These are phyloP conservation scores for Yamadazyma taylorii DNA, from an alignment of 1,139 yeast species.

Conservation along the genomic window DNA sequence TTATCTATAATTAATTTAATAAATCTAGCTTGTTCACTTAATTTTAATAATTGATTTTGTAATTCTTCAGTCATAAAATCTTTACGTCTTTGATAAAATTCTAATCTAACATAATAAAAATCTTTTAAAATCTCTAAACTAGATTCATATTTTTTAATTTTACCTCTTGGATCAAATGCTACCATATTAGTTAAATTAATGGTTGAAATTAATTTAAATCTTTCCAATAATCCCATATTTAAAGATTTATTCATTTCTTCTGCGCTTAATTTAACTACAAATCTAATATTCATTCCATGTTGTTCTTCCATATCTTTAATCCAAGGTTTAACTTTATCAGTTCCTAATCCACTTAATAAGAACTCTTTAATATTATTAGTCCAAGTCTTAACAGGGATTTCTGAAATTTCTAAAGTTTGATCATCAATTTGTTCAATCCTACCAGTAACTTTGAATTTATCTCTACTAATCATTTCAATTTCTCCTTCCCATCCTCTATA, in stretches of 20 bases:
- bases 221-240: slow-evolving; percentile 73
- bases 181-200: slow-evolving; percentile 86
- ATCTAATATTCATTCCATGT: slow-evolving; percentile 78
- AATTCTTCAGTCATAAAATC: slow-evolving; percentile 71
- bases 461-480: slow-evolving; percentile 62
- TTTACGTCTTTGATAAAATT: slow-evolving; percentile 87
- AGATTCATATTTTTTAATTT: slow-evolving; percentile 77
- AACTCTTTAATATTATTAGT: slow-evolving; percentile 86
- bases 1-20: slow-evolving; percentile 85
- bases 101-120: slow-evolving; percentile 83
- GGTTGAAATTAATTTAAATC: slow-evolving; percentile 74
- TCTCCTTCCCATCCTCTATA: slow-evolving; percentile 93
- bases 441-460: slow-evolving; percentile 76
- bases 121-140: slow-evolving; percentile 80
- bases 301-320: slow-evolving; percentile 95
- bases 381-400: slow-evolving; percentile 92
- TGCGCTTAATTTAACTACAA: slow-evolving; percentile 68
- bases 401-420: slow-evolving; percentile 83
- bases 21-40: slow-evolving; percentile 86
- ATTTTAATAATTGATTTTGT: slow-evolving; percentile 70
- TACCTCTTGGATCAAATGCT: slow-evolving; percentile 90
- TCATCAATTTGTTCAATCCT: slow-evolving; percentile 78
- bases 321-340: slow-evolving; percentile 75
- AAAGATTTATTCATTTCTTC: slow-evolving; percentile 84
- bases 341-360: slow-evolving; percentile 73